Percentiles rank a stretch among this genome's conserved stretches.
These are phyloP conservation scores for Physcomitrium patens DNA, from an alignment of 225 moss, liverwort and hornwort genomes.

Conservation along the genomic window DNA sequence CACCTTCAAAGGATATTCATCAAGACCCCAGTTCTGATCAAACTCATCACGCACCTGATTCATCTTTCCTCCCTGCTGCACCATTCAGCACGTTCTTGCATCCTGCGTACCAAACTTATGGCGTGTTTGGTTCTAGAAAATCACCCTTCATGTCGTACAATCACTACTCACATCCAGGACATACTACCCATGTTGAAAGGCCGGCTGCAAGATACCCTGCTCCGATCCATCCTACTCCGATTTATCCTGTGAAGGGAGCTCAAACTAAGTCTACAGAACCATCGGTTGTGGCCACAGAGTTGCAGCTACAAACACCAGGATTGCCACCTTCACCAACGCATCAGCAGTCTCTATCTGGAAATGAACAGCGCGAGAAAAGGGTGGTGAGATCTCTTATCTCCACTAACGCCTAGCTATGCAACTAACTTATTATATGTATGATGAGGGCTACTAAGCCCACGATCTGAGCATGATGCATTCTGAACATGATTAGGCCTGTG, in stretches of 20 bases:
- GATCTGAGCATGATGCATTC: background rate
- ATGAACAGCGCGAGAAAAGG: slow-evolving; percentile 22
- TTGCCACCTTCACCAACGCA: slow-evolving; percentile 14
- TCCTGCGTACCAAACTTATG: slow-evolving; percentile 64
- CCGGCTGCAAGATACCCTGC: slow-evolving; percentile 86
- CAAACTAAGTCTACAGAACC: slow-evolving; percentile 30
- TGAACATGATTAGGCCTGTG: slow-evolving; percentile 26
- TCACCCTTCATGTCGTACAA: slow-evolving; percentile 58
- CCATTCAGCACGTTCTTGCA: slow-evolving; percentile 62
- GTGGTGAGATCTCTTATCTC: slow-evolving; percentile 28
- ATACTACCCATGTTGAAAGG: slow-evolving; percentile 78
- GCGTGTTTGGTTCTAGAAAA: slow-evolving; percentile 65
- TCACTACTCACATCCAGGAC: slow-evolving; percentile 61
- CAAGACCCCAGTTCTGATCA: slow-evolving; percentile 43
- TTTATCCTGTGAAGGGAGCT: slow-evolving; percentile 32
- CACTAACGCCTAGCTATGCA: background rate
- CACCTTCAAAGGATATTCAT: slow-evolving; percentile 50
- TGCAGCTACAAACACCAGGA: slow-evolving; percentile 73
- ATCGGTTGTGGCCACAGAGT: slow-evolving; percentile 40
- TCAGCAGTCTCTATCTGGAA: slow-evolving; percentile 24
- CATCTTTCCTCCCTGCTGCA: slow-evolving; percentile 57
- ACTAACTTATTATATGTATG: background rate
- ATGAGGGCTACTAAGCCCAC: background rate
- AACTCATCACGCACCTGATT: slow-evolving; percentile 37
- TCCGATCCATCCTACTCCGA: slow-evolving; percentile 68